Evolutionary conservation across 2,329 filamentous ascomycete species (phyloP), one percentile per base, ranked within the genome.

Genomic region (Scopulariopsis brevicaulis): DNA sequence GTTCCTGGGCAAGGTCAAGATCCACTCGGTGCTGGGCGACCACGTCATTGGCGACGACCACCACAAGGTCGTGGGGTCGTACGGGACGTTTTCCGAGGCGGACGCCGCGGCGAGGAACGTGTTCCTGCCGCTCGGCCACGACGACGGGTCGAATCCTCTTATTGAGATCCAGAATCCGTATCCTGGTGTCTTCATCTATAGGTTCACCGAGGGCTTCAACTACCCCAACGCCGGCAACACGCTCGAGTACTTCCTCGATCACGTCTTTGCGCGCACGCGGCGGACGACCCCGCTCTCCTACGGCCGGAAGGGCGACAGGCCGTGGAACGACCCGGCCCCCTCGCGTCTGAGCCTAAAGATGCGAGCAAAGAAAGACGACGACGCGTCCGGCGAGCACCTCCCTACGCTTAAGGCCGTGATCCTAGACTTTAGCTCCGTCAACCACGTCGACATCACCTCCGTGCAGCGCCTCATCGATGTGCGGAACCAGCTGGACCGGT

Each of bases 191-290:
- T 96, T 97, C 73, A 96, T 97, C 67, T 97, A 96, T 75, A 85
- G 93, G 52, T 96, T 96, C 71, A 85, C 88, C 0, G 93, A 97
- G 73, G 90, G 92, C 51, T 96, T 96, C 78, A 96, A 94, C 73
- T 99, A 97, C 66, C 90, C 93, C 60, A 99, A 96, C 65, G 91
- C 91, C 22, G 90, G 90, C 66, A 86, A 90, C 68, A 91, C 95
- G 62, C 82, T 96, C 59, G 91, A 96, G 66, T 83, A 90, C 66
- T 77, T 96, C 55, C 82, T 84, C 2, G 73, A 79, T 2, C 82
- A 84, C 63, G 83, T 96, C 53, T 86, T 87, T 63, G 70, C 77
- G 51, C 74, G 85, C 60, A 96, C 92, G 2, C 84, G 87, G 43
- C 86, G 90, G 35, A 96, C 90, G 1, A 89, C 88, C 62, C 76